Base-by-base conservation (phyloP, 1,284 basidiomycete genomes). In the Pyrrhoderma lamaoense region DNA sequence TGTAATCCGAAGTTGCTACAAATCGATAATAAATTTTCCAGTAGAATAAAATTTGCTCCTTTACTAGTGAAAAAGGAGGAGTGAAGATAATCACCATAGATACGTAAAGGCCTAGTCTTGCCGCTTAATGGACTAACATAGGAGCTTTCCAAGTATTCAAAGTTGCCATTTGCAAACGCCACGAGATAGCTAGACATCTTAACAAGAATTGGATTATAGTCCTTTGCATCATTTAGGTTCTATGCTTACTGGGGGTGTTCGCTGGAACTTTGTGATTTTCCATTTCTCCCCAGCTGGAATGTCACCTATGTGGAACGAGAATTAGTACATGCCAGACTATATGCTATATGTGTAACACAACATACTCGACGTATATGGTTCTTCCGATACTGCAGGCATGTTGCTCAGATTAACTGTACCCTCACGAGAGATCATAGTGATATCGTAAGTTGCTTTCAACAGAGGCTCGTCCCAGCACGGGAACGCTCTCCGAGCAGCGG, bases 381-480 rank as follows among this genome's bases (percentile, higher is more conserved):
- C 67, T 60, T 85, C 81, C 19, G 79, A 81, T 47, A 73, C 63
- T 5, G 75, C 79, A 42, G 86, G 76, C 91, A 95, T 96, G 72
- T 98, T 98, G 70, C 85, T 85, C 56, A 94, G 67, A 63, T 79
- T 86, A 60, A 84, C 80, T 0, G 85, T 88, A 60, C 80, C 75
- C n/a, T 71, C 72, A 56, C 85, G 83, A 31, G 92, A 92, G 59
- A 99, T 80, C 74, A 97, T 76, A 13, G 85, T 86, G 60, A 97
- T 73, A 52, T 74, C 64, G 67, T 89, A 96, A 2, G 85, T 93
- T 4, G 93, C 88, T 68, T 98, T 98, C 62, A 96, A 75, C 19
- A 82, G 75, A 21, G 95, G 95, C 66, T 98, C 93, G 65, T 97
- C 95, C 89, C 90, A 98, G 67, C 80, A 86, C 23, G 90, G 90